Conservation (phyloP, 305 asterid species). For the Ajuga reptans region DNA sequence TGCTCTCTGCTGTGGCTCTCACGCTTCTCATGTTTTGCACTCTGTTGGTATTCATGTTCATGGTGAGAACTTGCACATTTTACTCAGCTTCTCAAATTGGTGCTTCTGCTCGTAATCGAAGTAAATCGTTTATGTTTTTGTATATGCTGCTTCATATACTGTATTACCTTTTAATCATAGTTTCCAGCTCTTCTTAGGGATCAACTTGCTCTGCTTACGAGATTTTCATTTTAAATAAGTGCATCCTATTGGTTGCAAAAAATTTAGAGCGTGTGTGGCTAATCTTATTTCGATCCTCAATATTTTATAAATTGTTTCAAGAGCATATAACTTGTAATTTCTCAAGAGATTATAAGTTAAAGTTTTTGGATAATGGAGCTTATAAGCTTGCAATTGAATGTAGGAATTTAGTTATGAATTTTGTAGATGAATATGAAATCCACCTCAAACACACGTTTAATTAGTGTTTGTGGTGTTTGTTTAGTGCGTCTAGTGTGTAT, state of each 20-base stretch:
- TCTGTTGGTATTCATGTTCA: conserved; percentile 84
- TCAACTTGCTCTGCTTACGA: not conserved
- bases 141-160: not conserved
- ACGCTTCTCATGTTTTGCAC: conserved; percentile 78
- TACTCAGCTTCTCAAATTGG: conserved; percentile 7
- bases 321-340: no score
- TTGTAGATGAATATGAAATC: no score
- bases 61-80: conserved; percentile 36
- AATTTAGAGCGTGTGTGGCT: no score
- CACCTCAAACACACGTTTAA: no score
- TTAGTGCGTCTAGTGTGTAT: no score
- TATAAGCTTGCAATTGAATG: no score
- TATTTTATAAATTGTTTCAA: no score
- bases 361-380: no score
- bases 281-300: no score
- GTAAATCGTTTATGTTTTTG: not conserved
- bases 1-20: conserved; percentile 88
- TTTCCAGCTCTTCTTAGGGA: not conserved
- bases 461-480: no score
- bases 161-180: not conserved
- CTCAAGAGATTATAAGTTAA: no score
- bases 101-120: not conserved
- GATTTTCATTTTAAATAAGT: not conserved
- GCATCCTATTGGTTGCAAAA: not conserved
- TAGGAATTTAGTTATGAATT: no score